Base-by-base conservation (phyloP, 371 early-diverging fungal genomes). In the Lichtheimia ramosa region DNA sequence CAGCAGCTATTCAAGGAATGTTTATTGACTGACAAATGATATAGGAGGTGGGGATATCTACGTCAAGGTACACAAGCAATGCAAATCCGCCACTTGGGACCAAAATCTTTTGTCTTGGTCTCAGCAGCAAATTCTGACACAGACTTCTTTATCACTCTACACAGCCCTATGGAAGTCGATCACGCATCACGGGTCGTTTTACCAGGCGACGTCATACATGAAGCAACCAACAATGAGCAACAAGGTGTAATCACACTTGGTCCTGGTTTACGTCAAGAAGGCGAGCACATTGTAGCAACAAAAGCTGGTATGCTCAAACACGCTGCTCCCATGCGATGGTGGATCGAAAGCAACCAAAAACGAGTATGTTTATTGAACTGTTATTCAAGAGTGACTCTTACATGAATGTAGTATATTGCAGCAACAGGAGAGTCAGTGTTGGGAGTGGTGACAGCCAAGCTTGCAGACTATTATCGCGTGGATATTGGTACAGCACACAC, bases 401-500 rank as follows among this genome's bases (percentile, higher is more conserved):
- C 10, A 24, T 7, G 50, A 0, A 7, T 16, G 20, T 73, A 95
- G 90, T 98, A 98, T 73, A 83, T 95, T 49, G 90, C 98, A 13
- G 81, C 90, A 10, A 73, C 85, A 18, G 87, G 89, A 56, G 98
- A 98, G 68, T 85, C 92, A 0, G 94, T 98, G 0, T 69, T 98
- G 58, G 98, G 97, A 15, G 79, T 86, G 1, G 84, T 98, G 2
- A 79, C 75, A 14, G 83, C 75, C 3, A 85, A 83, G 61, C 69
- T 81, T 18, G 87, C 75, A 43, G 98, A 98, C 40, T 79, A 80
- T 58, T 98, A 88, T 74, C 83, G 91, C 56, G 87, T 98, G 4
- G 96, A 97, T 64, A 93, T 97, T 70, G 96, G 96, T 14, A 78
- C 89, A n/a, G 92, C 96, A 5, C 94, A 94, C 56, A 80, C 83